Evolutionary conservation across 768 basidiomycete species (phyloP).

Genomic region (Leucocoprinus birnbaumii): DNA sequence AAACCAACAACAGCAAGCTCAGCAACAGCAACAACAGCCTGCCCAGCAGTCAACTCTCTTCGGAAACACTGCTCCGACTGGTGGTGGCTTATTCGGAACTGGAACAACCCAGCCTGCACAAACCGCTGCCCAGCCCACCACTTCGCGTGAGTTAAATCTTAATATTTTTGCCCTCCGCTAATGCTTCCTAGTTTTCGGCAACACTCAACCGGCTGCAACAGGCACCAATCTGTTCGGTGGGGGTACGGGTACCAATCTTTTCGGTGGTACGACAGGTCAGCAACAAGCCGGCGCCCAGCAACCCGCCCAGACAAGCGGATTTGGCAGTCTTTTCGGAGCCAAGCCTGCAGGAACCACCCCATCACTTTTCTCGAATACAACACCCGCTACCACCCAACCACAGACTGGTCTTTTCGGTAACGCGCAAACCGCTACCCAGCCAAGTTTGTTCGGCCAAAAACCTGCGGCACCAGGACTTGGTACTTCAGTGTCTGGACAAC

Average conservation of each 20-base stretch:
- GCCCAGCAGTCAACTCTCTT: conserved; percentile 21
- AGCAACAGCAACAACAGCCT: conserved; percentile 33
- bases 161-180: background rate
- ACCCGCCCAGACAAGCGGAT: conserved; percentile 21
- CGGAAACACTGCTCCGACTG: conserved; percentile 7
- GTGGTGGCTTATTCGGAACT: background rate
- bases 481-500: conserved; percentile 32
- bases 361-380: conserved; percentile 35
- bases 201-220: conserved; percentile 12
- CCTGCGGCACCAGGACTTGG: conserved; percentile 43
- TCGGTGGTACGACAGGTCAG: conserved; percentile 13
- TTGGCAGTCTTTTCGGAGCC: conserved; percentile 40
- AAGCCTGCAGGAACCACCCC: conserved; percentile 37
- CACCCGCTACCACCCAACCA: conserved; percentile 28
- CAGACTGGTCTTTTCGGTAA: conserved; percentile 47
- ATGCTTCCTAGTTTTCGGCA: conserved; percentile 17
- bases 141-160: conserved; percentile 14
- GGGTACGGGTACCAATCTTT: conserved; percentile 10
- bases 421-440: conserved; percentile 39
- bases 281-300: conserved; percentile 21
- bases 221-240: conserved; percentile 10
- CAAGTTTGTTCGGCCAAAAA: conserved; percentile 50
- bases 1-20: conserved; percentile 19
- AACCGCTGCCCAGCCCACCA: conserved; percentile 14
- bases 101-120: conserved; percentile 16